Evolutionary conservation across 495 filamentous ascomycete species (phyloP), one percentile per base, ranked within the genome.

Genomic region (Paragyromitra xinjiangensis): DNA sequence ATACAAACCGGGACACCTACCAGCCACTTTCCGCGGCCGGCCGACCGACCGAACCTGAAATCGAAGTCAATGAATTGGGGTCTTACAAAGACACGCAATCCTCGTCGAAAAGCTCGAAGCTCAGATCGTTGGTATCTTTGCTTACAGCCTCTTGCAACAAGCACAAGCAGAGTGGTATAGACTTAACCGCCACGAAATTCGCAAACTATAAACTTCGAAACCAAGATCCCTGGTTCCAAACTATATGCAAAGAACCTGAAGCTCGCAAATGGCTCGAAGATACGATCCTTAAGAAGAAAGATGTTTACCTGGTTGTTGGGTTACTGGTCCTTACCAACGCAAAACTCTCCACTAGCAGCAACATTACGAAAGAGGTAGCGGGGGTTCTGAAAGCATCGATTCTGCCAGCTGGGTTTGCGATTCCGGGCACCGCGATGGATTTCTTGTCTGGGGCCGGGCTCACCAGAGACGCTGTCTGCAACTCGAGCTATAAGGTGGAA

Each of bases 241-340:
- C 59, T n/a, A 64, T 53, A n/a, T 75, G 64, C 53, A 40, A 53
- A 7, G 34, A 0, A 19, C 19, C 48, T 19, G 64, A 56, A 29
- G 61, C 71, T 11, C 62, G 64, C 34, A 37, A 14, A 11, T 75
- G 71, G 64, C 34, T 75, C 19, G 24, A 56, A 19, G 45, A 50
- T 8, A 19, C 64, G 48, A 9, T 69, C 7, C 40, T 62, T 9
- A 16, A 75, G 34, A 40, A 53, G 34, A 9, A 24, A 11, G 53
- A 67, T 44, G 39, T 69, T 8, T 75, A 75, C 14, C 63, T 75
- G 48, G 22, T 68, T 44, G 64, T 75, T 22, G 71, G 71, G 22
- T 61, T 67, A 9, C 56, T 58, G 22, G 50, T 51, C 26, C 44
- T 69, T 19, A 59, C 6, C 6, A 51, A 75, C 40, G 64, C 71